These are phyloP conservation scores for Polyplosphaeria fusca DNA, from an alignment of 495 filamentous ascomycete genomes.

Conservation along the genomic window DNA sequence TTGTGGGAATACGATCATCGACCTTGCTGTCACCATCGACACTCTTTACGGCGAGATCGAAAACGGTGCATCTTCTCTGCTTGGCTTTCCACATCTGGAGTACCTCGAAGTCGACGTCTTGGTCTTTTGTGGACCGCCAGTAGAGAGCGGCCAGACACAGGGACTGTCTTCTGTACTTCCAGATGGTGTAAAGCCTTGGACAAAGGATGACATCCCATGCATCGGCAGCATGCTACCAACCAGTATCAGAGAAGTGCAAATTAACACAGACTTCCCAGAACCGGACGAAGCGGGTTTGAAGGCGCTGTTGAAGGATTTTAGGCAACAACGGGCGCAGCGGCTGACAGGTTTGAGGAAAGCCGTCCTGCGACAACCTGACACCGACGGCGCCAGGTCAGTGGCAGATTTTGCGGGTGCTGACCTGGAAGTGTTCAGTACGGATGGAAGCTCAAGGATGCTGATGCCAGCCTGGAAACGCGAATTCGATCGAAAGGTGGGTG, in stretches of 20 bases:
- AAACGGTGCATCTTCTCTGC: slow-evolving; percentile 18
- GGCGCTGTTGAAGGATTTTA: slow-evolving; percentile 18
- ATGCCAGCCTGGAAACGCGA: slow-evolving; percentile 17
- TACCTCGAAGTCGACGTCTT: slow-evolving; percentile 18
- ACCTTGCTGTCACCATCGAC: slow-evolving; percentile 22
- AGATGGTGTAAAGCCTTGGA: slow-evolving; percentile 4
- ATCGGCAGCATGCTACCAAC: slow-evolving; percentile 16
- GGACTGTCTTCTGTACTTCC: neutral
- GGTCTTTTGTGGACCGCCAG: slow-evolving; percentile 19
- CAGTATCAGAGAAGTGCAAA: neutral
- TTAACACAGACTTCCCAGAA: slow-evolving; percentile 15
- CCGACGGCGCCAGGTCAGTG: neutral
- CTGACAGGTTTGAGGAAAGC: slow-evolving; percentile 3
- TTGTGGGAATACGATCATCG: slow-evolving; percentile 3
- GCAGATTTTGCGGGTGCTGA: neutral
- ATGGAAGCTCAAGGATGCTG: neutral
- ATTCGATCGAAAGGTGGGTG: slow-evolving; percentile 1
- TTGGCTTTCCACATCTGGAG: slow-evolving; percentile 1
- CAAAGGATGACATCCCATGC: slow-evolving; percentile 19
- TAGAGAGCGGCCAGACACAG: slow-evolving; percentile 9
- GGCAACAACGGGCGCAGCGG: neutral
- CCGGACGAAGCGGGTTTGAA: neutral
- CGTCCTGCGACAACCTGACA: slow-evolving; percentile 4
- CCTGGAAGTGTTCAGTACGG: slow-evolving; percentile 5
- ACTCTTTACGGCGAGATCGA: slow-evolving; percentile 10